phyloP scores from a whole-genome alignment of 2,329 filamentous ascomycete species.

The Aspergillus uvarum region DNA sequence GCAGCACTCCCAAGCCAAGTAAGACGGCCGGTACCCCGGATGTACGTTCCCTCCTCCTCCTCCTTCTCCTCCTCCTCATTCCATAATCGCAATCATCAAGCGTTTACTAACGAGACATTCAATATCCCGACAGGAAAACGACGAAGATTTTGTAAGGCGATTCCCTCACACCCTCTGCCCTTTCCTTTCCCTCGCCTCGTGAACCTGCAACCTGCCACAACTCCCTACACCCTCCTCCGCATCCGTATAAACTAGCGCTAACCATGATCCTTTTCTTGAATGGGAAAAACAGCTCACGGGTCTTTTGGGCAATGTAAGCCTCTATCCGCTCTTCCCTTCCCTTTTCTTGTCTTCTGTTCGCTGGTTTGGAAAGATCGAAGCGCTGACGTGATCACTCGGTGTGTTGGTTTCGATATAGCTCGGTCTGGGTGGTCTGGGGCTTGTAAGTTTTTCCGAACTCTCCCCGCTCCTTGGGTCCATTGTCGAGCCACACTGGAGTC shows the following conservation, averaged over 20 bases:
- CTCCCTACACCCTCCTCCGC: no score
- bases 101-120: no score
- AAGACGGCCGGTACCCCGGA: not conserved
- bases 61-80: no score
- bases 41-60: not conserved
- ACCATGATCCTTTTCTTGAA: no score
- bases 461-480: no score
- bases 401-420: not conserved
- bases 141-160: not conserved
- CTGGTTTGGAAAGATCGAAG: no score
- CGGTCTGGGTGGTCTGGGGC: not conserved
- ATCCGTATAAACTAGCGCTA: no score
- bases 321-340: not conserved
- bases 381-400: not conserved
- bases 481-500: no score
- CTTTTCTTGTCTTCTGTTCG: not conserved
- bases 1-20: not conserved
- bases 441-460: not conserved
- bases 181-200: no score
- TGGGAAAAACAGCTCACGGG: not conserved
- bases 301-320: not conserved
- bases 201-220: no score
- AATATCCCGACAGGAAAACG: not conserved
- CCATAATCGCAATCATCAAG: no score
- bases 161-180: not conserved